Evolutionary conservation across 2,329 filamentous ascomycete genomes (phyloP).

Genomic region (Colletotrichum eleusines): DNA sequence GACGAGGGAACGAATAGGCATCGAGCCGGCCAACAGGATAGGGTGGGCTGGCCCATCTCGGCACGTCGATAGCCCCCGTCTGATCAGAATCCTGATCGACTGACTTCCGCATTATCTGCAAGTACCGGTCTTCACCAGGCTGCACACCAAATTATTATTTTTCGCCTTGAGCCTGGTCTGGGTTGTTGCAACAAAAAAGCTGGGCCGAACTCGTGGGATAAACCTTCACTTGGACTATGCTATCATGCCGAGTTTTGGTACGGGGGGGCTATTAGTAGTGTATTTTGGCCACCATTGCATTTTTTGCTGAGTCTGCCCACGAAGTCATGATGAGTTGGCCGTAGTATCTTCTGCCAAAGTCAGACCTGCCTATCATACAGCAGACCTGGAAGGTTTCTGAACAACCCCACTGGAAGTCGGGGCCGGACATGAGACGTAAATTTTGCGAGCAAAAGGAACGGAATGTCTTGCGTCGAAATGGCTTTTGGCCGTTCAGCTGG

Average conservation of each 20-base stretch:
- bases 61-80: constrained; percentile 18
- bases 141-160: neutral
- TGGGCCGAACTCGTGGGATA: neutral
- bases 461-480: constrained; percentile 20
- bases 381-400: neutral
- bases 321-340: constrained; percentile 1
- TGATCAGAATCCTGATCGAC: constrained; percentile 14
- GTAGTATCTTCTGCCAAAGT: neutral
- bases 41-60: constrained; percentile 20
- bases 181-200: constrained; percentile 8
- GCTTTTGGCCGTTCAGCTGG: constrained; percentile 20
- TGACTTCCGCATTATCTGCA: constrained; percentile 2
- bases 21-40: constrained; percentile 14
- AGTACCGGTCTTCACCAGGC: neutral
- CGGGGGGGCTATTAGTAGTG: neutral
- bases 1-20: constrained; percentile 37
- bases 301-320: neutral
- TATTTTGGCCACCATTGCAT: neutral
- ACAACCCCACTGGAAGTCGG: neutral
- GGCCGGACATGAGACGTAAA: neutral
- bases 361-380: neutral
- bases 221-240: neutral
- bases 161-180: constrained; percentile 5
- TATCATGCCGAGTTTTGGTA: neutral
- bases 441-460: constrained; percentile 4